Evolutionary conservation across 441 rosid species (phyloP).

Genomic region (Rhodomyrtus psidioides): DNA sequence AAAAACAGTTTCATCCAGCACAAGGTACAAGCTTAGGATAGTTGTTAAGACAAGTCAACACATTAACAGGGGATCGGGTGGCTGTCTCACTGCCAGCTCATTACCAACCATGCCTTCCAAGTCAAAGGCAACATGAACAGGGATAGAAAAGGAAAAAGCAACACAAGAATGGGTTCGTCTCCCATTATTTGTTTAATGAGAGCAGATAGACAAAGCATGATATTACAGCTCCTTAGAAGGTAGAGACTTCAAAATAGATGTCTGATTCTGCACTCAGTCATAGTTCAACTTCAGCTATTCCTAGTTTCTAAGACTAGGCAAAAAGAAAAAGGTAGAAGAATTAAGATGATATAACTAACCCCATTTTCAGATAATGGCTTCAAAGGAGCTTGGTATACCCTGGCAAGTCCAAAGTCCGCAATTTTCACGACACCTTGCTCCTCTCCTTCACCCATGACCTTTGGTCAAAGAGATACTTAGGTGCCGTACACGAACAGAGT

Average conservation of each 20-base stretch:
- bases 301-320: neutral
- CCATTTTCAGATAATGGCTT: constrained; percentile 79
- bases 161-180: neutral
- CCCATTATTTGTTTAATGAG: neutral
- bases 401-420: constrained; percentile 95
- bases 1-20: neutral
- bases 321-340: neutral
- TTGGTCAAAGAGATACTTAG: neutral
- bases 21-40: neutral
- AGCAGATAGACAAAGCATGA: neutral
- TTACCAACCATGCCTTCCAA: neutral
- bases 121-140: neutral
- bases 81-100: neutral
- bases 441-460: constrained; percentile 88
- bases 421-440: constrained; percentile 90
- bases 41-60: neutral
- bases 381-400: constrained; percentile 92
- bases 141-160: neutral
- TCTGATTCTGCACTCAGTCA: neutral
- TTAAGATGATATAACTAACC: neutral
- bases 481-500: neutral
- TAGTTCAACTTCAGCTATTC: neutral
- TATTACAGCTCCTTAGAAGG: neutral
- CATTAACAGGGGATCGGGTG: neutral
- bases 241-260: neutral